Base-by-base conservation (phyloP, 2,329 filamentous ascomycete species). In the Parastagonospora avenae region DNA sequence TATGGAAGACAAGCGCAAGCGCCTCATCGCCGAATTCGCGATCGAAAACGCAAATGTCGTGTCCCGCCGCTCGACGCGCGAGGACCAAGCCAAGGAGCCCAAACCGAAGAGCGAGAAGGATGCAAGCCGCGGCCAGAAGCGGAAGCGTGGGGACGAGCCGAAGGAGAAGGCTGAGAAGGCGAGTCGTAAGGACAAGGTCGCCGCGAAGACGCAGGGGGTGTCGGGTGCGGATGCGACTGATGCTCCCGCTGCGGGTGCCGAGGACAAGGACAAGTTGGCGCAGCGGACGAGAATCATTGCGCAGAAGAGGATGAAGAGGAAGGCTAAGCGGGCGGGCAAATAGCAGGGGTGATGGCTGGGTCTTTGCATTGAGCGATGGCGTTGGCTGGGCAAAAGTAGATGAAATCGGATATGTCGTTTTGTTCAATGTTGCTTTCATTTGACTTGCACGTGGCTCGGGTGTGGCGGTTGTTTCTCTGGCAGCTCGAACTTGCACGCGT, bases 1-100 rank as follows among this genome's bases (percentile, higher is more conserved):
- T 4, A 47, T 77, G n/a, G 73, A 83, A 46, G 92, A 94, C 59
- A 91, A 89, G 76, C 93, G 91, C 71, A 92, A 94, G 75, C 83
- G 94, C 10, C 77, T 99, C 44, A 91, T 99, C 68, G 93, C 93
- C 32, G 95, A 99, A 74, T 99, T 99, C 71, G 92, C 94, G 15
- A 96, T 99, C 71, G 94, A 99, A 76, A 99, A 99, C 66, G 92
- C 91, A 1, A 92, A 97, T 67, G 94, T 99, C 1, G 88, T 99
- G n/a, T 84, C 87, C 60, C 83, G 94, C 57, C 83, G 95, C 47
- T 84, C 80, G 54, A 85, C 87, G 54, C 79, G 79, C 42, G 87
- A 91, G 68, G 73, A 76, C 44, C 85, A 85, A 57, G 77, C 80
- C 4, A 73, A 79, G 36, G 74, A 80, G 54, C 74, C 77, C 36